Base-by-base conservation (phyloP, 2,329 filamentous ascomycete species). In the Phyllosticta citrichinensis region DNA sequence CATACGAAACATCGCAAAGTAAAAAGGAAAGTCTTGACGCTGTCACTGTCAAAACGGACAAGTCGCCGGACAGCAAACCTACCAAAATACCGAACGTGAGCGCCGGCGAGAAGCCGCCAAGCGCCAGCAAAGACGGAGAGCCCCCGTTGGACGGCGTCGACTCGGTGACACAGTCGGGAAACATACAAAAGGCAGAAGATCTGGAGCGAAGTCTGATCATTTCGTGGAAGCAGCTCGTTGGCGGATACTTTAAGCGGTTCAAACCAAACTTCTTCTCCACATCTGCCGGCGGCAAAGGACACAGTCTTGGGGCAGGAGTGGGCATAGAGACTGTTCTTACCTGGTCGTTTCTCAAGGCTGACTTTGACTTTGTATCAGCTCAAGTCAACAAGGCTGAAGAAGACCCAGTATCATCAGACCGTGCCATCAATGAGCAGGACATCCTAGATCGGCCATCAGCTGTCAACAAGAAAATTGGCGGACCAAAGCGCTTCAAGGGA, bases 171-270 rank as follows among this genome's bases (percentile, higher is more conserved):
- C 74, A 75, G 55, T 74, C 73, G 6, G 66, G 69, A 47, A 82
- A 87, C 67, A 79, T 81, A 35, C 74, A 78, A 24, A 86, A 84
- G 65, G 86, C 89, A 12, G 77, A 86, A 61, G 78, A 84, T 60
- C 77, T 96, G 57, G 87, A 96, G 73, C 83, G 79, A 61, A 79
- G 81, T 17, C 80, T 97, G 10, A 82, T 97, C 25, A 77, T 82
- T 47, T 83, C 87, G 60, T 99, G 96, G 85, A 88, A 86, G 71
- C 82, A 85, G 63, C 87, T 90, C 0, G 88, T 99, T 5, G 94
- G 94, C 55, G 94, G 94, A 33, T 99, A 99, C 75, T 99, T 96
- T 71, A 85, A 89, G 63, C 86, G 94, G 52, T 97, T 97, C 77
- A 86, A 85, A 66, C 93, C 94, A 0, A 81, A 89, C 55, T 82